phyloP scores from a whole-genome alignment of 148 eudicot genomes.

The Hydrangea macrophylla region DNA sequence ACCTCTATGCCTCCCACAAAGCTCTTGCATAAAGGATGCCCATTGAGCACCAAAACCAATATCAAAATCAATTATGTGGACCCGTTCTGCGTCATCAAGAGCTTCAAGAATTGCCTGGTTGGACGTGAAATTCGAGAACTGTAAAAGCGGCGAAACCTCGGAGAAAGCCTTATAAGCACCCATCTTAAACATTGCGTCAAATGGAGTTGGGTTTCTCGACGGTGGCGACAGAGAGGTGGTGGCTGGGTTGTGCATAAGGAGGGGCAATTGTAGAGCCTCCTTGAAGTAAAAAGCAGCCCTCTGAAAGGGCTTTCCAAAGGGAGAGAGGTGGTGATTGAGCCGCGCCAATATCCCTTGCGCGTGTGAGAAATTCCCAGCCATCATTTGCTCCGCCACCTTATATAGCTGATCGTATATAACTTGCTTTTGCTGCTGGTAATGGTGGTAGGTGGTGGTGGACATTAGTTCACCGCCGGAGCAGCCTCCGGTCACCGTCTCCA shows the following conservation, averaged over 20 bases:
- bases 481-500: slow-evolving; percentile 8
- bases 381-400: slow-evolving; percentile 36
- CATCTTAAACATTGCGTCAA: slow-evolving; percentile 42
- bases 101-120: slow-evolving; percentile 56
- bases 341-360: slow-evolving; percentile 80
- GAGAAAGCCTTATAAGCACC: slow-evolving; percentile 52
- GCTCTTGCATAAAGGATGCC: slow-evolving; percentile 65
- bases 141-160: slow-evolving; percentile 47
- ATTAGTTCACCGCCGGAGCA: neutral
- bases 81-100: slow-evolving; percentile 26
- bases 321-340: slow-evolving; percentile 61
- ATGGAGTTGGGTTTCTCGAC: slow-evolving; percentile 26
- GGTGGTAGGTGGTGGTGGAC: neutral
- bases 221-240: slow-evolving; percentile 13
- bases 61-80: slow-evolving; percentile 61
- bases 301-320: slow-evolving; percentile 33
- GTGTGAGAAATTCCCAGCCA: slow-evolving; percentile 44
- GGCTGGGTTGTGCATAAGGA: slow-evolving; percentile 13
- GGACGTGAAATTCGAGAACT: slow-evolving; percentile 49
- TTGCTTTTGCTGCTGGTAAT: slow-evolving; percentile 27
- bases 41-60: slow-evolving; percentile 57
- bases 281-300: slow-evolving; percentile 47
- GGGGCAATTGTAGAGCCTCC: slow-evolving; percentile 40
- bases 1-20: slow-evolving; percentile 31
- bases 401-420: slow-evolving; percentile 37